Evolutionary conservation across 2,329 filamentous ascomycete species (phyloP).

Genomic region (Talaromyces sp.): DNA sequence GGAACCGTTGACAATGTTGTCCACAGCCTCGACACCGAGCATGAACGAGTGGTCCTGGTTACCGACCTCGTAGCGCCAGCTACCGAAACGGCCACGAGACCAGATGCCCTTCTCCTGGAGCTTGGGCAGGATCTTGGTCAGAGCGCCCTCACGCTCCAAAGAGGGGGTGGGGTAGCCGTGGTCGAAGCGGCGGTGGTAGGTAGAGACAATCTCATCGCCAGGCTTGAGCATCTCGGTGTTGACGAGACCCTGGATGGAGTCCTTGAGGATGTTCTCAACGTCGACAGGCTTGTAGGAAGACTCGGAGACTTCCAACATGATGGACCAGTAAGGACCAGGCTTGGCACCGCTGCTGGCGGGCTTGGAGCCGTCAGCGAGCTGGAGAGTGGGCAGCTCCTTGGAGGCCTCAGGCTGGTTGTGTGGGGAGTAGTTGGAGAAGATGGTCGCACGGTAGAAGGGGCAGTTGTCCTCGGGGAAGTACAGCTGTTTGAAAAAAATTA

Average conservation of each 20-base stretch:
- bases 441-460: constrained; percentile 98
- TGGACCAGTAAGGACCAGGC: constrained; percentile 97
- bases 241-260: constrained; percentile 92
- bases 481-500: constrained; percentile 47
- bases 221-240: constrained; percentile 96
- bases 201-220: constrained; percentile 91
- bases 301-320: constrained; percentile 98
- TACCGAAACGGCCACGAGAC: constrained; percentile 94
- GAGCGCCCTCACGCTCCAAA: constrained; percentile 89
- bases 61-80: constrained; percentile 95
- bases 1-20: constrained; percentile 82
- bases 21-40: constrained; percentile 88
- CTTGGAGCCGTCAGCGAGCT: constrained; percentile 80
- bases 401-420: constrained; percentile 88
- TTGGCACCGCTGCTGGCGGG: constrained; percentile 66
- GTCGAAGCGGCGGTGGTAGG: constrained; percentile 96
- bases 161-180: constrained; percentile 96
- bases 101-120: constrained; percentile 87
- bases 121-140: constrained; percentile 88
- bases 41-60: constrained; percentile 99
- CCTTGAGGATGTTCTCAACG: constrained; percentile 73
- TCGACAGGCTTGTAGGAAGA: constrained; percentile 93
- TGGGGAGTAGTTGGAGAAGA: constrained; percentile 99
- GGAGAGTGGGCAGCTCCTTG: constrained; percentile 79
- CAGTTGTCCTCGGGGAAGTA: constrained; percentile 99